Evolutionary conservation across 805 yeast species (phyloP).

Genomic region (Spathaspora boniae): DNA sequence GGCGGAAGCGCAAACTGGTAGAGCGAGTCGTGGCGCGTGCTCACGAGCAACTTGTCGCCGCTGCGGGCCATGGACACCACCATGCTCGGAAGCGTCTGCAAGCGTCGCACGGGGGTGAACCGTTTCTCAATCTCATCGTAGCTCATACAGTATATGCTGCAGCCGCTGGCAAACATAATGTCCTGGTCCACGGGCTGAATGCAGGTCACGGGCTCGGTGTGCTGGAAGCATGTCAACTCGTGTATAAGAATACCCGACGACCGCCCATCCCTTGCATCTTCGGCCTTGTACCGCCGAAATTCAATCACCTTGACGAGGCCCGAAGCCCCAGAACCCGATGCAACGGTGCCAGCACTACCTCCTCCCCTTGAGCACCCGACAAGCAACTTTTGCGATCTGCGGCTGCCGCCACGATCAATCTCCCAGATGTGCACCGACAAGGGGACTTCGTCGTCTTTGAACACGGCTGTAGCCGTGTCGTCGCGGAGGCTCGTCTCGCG

Average conservation of each 20-base stretch:
- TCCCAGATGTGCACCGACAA: slow-evolving; percentile 33
- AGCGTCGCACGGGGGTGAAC: slow-evolving; percentile 22
- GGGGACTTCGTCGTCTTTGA: slow-evolving; percentile 28
- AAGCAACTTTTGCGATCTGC: slow-evolving; percentile 32
- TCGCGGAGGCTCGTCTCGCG: slow-evolving; percentile 18
- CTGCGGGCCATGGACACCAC: slow-evolving; percentile 22
- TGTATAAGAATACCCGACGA: slow-evolving; percentile 14
- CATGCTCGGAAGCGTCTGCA: slow-evolving; percentile 28
- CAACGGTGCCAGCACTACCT: too few species aligned
- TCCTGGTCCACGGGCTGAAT: slow-evolving; percentile 30
- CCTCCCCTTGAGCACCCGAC: slow-evolving; percentile 23
- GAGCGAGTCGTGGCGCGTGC: slow-evolving; percentile 34
- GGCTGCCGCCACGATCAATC: slow-evolving; percentile 24
- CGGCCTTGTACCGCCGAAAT: slow-evolving; percentile 16
- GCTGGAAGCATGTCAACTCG: slow-evolving; percentile 31
- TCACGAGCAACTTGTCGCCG: slow-evolving; percentile 19
- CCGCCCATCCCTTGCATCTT: too few species aligned
- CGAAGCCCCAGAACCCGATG: slow-evolving; percentile 8
- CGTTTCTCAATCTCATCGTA: slow-evolving; percentile 31
- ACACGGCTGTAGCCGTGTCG: slow-evolving; percentile 13
- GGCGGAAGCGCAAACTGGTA: slow-evolving; percentile 21
- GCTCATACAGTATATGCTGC: slow-evolving; percentile 26
- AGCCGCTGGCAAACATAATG: slow-evolving; percentile 32
- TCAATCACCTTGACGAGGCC: slow-evolving; percentile 39
- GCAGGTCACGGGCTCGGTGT: slow-evolving; percentile 29